A percentile compares a stretch with the other conserved stretches of the same genome.
Conservation (phyloP, 2,329 filamentous ascomycete genomes). For the Trichoderma lentiforme region DNA sequence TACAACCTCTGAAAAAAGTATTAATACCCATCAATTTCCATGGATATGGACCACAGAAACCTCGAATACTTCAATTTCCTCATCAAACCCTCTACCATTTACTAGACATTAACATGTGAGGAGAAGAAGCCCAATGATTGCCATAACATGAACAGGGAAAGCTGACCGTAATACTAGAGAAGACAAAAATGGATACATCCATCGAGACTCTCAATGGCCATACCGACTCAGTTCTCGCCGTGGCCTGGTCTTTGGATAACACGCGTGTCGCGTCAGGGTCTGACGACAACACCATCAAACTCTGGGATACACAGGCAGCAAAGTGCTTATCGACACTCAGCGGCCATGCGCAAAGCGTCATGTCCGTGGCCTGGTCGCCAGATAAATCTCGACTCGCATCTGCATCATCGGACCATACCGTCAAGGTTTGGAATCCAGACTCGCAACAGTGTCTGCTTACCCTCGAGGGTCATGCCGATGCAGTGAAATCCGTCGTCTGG, state of each 20-base stretch:
- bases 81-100: too few relatives aligned
- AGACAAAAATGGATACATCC: background rate
- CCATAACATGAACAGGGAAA: background rate
- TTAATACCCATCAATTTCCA: too few relatives aligned
- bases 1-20: too few relatives aligned
- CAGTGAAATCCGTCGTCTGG: background rate
- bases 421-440: background rate
- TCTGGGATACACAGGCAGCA: too few relatives aligned
- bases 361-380: background rate
- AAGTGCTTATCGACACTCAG: too few relatives aligned
- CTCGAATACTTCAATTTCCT: too few relatives aligned
- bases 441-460: background rate
- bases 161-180: background rate
- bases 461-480: background rate
- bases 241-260: background rate
- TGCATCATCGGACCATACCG: background rate
- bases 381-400: background rate
- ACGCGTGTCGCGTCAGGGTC: too few relatives aligned
- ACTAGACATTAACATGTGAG: too few relatives aligned
- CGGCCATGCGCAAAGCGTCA: too few relatives aligned
- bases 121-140: background rate
- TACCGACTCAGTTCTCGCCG: background rate
- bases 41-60: too few relatives aligned
- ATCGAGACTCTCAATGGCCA: background rate
- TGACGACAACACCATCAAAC: too few relatives aligned